These are phyloP conservation scores for Thelonectria blattea DNA, from an alignment of 2,329 filamentous ascomycete genomes.

Conservation along the genomic window DNA sequence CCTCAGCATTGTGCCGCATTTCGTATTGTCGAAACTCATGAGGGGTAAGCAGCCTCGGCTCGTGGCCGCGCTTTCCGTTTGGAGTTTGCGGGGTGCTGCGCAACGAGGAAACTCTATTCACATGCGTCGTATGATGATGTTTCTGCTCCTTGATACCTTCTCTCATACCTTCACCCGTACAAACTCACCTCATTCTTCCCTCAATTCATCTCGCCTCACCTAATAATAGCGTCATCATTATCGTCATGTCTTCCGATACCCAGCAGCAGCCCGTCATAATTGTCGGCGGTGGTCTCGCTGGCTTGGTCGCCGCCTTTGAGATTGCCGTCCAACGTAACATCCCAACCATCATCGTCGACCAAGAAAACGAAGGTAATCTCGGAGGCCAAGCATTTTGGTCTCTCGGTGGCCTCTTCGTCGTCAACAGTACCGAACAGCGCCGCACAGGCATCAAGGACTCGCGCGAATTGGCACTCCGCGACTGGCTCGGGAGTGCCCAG, in stretches of 20 bases:
- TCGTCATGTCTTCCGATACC: constrained; percentile 11
- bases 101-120: neutral
- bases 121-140: neutral
- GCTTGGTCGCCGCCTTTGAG: constrained; percentile 65
- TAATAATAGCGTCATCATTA: neutral
- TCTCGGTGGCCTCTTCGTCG: constrained; percentile 65
- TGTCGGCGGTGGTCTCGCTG: constrained; percentile 62
- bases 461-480: constrained; percentile 61
- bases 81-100: neutral
- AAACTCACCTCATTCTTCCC: too few species aligned
- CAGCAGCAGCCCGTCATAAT: constrained; percentile 55
- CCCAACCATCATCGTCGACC: constrained; percentile 61
- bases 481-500: constrained; percentile 63
- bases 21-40: neutral
- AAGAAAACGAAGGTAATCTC: constrained; percentile 61
- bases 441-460: constrained; percentile 64
- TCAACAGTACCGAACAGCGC: constrained; percentile 62
- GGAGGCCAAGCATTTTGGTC: constrained; percentile 71
- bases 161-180: neutral
- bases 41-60: neutral
- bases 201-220: neutral
- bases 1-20: neutral
- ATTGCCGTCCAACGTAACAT: constrained; percentile 55
- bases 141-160: neutral
- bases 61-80: neutral